Evolutionary conservation across 1,139 yeast species (phyloP), one percentile per base, ranked within the genome.

Genomic region (Geotrichum carabidarum): DNA sequence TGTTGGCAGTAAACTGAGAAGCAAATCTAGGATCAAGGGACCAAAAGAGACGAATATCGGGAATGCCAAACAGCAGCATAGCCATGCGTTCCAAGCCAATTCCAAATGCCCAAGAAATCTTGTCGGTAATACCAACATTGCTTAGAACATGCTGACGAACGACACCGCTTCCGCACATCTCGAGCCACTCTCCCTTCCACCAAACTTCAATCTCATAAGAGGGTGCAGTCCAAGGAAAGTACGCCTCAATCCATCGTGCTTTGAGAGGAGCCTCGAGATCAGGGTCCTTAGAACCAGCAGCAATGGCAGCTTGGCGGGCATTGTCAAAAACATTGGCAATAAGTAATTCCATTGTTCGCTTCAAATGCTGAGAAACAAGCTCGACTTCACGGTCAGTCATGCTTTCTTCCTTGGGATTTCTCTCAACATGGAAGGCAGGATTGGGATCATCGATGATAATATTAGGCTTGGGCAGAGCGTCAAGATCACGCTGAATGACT

Each of bases 111-210:
- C 99, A 93, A 7, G 96, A 95, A 54, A 89, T 80, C 54, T 80
- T 77, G 51, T 76, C 72, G 12, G 76, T 70, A 50, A 85, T 75
- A 0, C 88, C 94, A 1, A 97, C 80, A 61, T 84, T 86, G 37
- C 80, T 73, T 49, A 90, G 74, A 0, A 93, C 95, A 50, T 82
- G 82, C 63, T 89, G 87, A 63, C 82, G 83, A 3, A 90, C 96
- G 48, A 93, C 78, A 30, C 99, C 99, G 70, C 96, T 88, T 0
- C 99, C 99, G 67, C 96, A 89, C 69, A 96, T 84, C 72, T 93
- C 99, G 44, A 93, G 76, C 99, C 99, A 94, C 63, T 91, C 96
- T 44, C 95, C 96, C 68, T 91, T 88, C 98, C 98, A 94, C 94
- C 95, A 91, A 5, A 93, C 96, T 71, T 93, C 99, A 62, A 94